Percentiles rank a stretch among this genome's conserved stretches.
Conservation (phyloP, 2,329 filamentous ascomycete genomes). For the Botryotinia calthae region DNA sequence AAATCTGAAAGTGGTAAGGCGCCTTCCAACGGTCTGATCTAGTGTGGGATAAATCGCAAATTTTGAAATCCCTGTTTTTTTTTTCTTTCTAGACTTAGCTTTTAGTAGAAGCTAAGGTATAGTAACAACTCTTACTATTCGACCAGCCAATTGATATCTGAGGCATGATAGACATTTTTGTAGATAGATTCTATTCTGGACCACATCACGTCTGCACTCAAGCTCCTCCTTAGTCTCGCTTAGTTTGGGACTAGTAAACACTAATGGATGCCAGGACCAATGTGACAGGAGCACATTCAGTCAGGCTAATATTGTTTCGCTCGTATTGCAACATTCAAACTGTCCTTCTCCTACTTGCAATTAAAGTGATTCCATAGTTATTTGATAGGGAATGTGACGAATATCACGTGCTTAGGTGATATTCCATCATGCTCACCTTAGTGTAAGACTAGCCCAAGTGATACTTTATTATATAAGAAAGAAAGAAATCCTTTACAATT, state of each 20-base stretch:
- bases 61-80: not conserved
- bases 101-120: not conserved
- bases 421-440: no score
- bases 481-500: no score
- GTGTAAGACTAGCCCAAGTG: no score
- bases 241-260: not conserved
- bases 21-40: not conserved
- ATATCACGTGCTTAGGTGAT: no score
- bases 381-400: not conserved
- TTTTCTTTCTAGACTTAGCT: not conserved
- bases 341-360: not conserved
- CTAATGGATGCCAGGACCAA: not conserved
- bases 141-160: not conserved
- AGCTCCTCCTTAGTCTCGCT: not conserved
- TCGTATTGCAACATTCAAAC: not conserved
- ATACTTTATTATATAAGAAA: no score
- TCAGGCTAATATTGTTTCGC: not conserved
- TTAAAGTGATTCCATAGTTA: not conserved
- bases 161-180: not conserved
- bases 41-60: not conserved
- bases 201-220: not conserved
- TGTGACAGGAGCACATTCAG: not conserved
- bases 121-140: rapidly evolving
- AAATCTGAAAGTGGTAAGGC: not conserved
- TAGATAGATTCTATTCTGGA: not conserved